Evolutionary conservation across 345 rosid genomes (phyloP).

Genomic region (Nephelium lappaceum): DNA sequence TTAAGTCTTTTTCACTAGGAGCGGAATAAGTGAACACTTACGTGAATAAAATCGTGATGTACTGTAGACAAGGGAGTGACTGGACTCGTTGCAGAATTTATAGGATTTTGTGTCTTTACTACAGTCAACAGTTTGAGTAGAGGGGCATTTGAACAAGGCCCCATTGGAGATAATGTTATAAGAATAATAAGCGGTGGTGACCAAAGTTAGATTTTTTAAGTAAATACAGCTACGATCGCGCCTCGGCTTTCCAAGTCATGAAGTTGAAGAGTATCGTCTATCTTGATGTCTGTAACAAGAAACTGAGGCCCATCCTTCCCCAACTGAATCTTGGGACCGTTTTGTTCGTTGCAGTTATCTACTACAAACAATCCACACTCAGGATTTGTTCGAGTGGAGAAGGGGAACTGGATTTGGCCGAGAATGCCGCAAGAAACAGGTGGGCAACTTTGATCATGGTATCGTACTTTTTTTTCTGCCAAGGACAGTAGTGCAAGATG

Average conservation of each 20-base stretch:
- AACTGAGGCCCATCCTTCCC: constrained; percentile 27
- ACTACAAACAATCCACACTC: constrained; percentile 34
- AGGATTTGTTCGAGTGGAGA: background rate
- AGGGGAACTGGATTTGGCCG: constrained; percentile 27
- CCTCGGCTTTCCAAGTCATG: constrained; percentile 23
- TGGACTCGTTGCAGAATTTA: constrained; percentile 12
- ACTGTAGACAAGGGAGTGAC: constrained; percentile 1
- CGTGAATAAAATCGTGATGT: background rate
- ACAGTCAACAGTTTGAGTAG: background rate
- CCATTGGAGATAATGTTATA: background rate
- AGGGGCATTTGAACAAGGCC: constrained; percentile 35
- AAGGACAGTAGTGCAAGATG: background rate
- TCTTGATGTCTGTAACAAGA: constrained; percentile 26
- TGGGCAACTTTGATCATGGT: background rate
- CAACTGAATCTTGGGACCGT: constrained; percentile 33
- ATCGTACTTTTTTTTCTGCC: background rate
- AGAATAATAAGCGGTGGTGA: constrained; percentile 30
- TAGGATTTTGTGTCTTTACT: background rate
- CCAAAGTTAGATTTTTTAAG: constrained; percentile 33
- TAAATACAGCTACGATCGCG: constrained; percentile 16
- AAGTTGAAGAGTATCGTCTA: constrained; percentile 29
- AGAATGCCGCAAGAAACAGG: constrained; percentile 31
- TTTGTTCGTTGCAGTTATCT: constrained; percentile 20
- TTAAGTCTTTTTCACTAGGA: constrained; percentile 17
- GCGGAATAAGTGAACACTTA: constrained; percentile 34